Evolutionary conservation across 2,329 filamentous ascomycete genomes (phyloP).

Genomic region (Ascochyta koolunga): DNA sequence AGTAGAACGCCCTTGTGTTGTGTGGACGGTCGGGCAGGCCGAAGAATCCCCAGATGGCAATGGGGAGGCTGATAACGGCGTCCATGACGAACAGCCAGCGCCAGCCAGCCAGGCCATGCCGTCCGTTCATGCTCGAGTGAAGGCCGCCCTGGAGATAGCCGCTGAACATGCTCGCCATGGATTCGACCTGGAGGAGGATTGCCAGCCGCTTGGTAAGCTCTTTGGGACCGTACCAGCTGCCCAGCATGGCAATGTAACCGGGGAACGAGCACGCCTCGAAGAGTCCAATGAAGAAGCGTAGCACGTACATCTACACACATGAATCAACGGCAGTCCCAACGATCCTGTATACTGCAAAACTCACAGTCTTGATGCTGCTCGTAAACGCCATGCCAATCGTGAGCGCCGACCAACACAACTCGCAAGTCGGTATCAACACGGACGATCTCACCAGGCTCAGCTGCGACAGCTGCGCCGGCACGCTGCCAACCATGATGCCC

Average conservation of each 20-base stretch:
- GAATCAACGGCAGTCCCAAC: neutral
- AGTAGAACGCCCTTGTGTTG: slow-evolving; percentile 1
- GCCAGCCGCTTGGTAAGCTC: slow-evolving; percentile 8
- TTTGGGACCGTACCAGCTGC: neutral
- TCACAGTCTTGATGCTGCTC: neutral
- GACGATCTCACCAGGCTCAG: slow-evolving; percentile 4
- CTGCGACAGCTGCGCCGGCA: slow-evolving; percentile 4
- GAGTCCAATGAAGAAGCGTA: neutral
- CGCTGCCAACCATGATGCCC: neutral
- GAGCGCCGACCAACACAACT: neutral
- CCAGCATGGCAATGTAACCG: neutral
- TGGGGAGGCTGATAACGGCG: neutral
- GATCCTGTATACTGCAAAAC: neutral
- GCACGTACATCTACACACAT: neutral
- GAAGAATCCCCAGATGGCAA: neutral
- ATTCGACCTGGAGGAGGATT: neutral
- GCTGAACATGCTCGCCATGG: neutral
- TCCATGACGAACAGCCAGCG: slow-evolving; percentile 4
- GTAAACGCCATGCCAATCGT: neutral
- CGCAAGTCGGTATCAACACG: neutral
- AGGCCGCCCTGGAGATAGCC: neutral
- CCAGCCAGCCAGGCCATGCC: neutral
- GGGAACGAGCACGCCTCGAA: neutral
- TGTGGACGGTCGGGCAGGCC: slow-evolving; percentile 19
- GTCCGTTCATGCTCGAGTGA: neutral